Conservation (phyloP, 495 filamentous ascomycete species). For the Gamarada debralockiae region DNA sequence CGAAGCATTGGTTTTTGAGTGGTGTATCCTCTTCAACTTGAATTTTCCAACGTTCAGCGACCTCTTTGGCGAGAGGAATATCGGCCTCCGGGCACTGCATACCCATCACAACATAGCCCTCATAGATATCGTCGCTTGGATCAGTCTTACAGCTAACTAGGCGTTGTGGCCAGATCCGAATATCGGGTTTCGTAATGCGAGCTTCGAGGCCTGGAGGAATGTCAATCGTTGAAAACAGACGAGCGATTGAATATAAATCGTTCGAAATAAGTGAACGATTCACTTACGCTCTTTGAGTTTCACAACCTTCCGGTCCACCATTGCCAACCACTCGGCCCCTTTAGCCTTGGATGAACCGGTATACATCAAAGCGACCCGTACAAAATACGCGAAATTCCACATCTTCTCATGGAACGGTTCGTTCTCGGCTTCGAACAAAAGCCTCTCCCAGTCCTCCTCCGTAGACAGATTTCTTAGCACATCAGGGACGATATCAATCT, state of each 20-base stretch:
- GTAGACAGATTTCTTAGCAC: no score
- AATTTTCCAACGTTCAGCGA: constrained; percentile 3
- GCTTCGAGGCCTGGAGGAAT: background rate
- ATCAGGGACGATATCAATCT: no score
- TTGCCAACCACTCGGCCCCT: constrained; percentile 14
- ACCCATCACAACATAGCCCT: constrained; percentile 13
- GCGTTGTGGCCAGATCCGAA: constrained; percentile 11
- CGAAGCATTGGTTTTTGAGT: constrained; percentile 4
- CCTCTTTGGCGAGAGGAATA: background rate
- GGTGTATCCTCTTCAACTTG: background rate
- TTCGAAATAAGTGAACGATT: no score
- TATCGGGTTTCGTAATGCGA: background rate
- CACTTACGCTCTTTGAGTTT: background rate
- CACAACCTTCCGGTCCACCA: constrained; percentile 8
- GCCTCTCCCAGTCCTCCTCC: background rate
- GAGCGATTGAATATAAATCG: background rate
- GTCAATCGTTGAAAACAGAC: background rate
- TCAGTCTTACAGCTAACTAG: background rate
- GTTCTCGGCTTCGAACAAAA: background rate
- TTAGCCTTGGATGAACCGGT: constrained; percentile 3
- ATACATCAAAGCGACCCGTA: constrained; percentile 7
- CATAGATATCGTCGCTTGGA: constrained; percentile 2
- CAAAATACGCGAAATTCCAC: background rate
- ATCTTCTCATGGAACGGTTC: background rate
- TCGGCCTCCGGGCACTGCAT: background rate